Percentiles rank a stretch among this genome's conserved stretches.
Evolutionary conservation across 805 yeast genomes (phyloP).

Genomic region (Priceomyces carsonii): DNA sequence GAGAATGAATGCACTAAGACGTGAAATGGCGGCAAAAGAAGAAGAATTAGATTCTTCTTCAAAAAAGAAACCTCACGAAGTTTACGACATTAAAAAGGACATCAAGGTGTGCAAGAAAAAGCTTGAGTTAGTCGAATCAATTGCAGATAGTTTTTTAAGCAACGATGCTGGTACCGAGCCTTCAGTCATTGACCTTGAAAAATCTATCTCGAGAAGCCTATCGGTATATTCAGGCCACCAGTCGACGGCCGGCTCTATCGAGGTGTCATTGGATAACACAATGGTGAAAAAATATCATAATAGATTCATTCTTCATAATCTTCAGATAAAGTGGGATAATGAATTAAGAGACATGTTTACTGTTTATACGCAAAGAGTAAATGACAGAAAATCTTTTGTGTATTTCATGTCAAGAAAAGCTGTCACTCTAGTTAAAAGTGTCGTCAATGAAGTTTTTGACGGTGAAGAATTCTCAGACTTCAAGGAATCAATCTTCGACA

Average conservation of each 20-base stretch:
- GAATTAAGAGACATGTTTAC: slow-evolving; percentile 61
- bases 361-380: slow-evolving; percentile 51
- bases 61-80: slow-evolving; percentile 6
- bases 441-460: slow-evolving; percentile 22
- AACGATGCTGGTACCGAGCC: slow-evolving; percentile 5
- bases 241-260: slow-evolving; percentile 24
- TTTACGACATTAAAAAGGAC: slow-evolving; percentile 6
- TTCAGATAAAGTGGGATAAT: slow-evolving; percentile 80
- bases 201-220: slow-evolving; percentile 16
- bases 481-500: slow-evolving; percentile 18
- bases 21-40: slow-evolving; percentile 29
- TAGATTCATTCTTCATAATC: slow-evolving; percentile 69
- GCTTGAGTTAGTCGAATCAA: slow-evolving; percentile 23
- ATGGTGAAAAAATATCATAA: slow-evolving; percentile 52
- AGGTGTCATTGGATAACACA: slow-evolving; percentile 20
- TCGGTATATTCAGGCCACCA: slow-evolving; percentile 33
- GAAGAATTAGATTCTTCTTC: slow-evolving; percentile 22
- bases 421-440: slow-evolving; percentile 47
- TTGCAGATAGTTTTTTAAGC: slow-evolving; percentile 20
- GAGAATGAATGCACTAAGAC: slow-evolving; percentile 16
- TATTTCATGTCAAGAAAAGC: slow-evolving; percentile 53
- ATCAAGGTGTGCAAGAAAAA: slow-evolving; percentile 17
- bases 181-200: slow-evolving; percentile 9
- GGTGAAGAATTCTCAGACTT: slow-evolving; percentile 17
- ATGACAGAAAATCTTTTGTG: slow-evolving; percentile 42